Percentiles rank a stretch among this genome's conserved stretches.
These are phyloP conservation scores for Fraxinus platypoda DNA, from an alignment of 305 asterid genomes.

Conservation along the genomic window DNA sequence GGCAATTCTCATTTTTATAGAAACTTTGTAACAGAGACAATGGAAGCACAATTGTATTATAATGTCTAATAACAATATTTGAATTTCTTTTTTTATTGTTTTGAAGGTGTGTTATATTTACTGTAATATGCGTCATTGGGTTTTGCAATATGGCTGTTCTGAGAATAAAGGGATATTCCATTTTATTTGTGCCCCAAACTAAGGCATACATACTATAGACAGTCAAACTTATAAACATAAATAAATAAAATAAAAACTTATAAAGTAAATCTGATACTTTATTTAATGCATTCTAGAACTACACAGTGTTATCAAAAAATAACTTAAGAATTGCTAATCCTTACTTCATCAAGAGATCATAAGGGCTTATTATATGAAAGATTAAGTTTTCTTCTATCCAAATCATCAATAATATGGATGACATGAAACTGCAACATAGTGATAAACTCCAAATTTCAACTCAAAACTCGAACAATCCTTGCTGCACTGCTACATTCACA, in stretches of 20 bases:
- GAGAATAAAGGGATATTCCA: background rate
- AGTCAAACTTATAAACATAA: background rate
- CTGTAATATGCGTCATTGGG: background rate
- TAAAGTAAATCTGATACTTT: background rate
- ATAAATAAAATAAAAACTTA: background rate
- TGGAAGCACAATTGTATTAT: background rate
- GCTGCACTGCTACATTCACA: background rate
- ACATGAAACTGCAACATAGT: background rate
- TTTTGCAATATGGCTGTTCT: background rate
- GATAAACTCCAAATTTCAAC: background rate
- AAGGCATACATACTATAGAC: background rate
- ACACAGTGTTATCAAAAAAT: background rate
- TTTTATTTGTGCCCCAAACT: background rate
- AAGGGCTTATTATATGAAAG: background rate
- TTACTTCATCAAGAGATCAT: background rate
- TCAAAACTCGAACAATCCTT: background rate
- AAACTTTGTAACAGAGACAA: background rate
- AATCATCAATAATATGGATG: background rate
- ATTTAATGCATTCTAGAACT: background rate
- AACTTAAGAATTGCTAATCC: background rate
- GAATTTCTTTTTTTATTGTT: background rate
- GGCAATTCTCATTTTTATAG: background rate
- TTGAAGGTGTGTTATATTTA: background rate
- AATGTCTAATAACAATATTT: background rate
- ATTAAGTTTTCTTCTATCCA: background rate